Evolutionary conservation across 208 protist species (phyloP).

Genomic region (Trypanosoma theileri): DNA sequence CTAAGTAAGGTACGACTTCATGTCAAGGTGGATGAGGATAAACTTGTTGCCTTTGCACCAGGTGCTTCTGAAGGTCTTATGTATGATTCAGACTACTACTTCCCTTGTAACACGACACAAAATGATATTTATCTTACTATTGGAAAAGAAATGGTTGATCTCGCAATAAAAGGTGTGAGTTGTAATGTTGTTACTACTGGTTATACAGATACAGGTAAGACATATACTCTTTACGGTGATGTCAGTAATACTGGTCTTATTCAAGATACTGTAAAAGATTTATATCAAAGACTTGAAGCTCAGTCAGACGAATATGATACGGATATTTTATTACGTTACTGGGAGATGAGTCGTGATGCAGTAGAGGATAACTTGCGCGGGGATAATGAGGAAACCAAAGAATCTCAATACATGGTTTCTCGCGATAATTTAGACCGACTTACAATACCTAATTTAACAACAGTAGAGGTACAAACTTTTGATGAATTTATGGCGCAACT

Average conservation of each 20-base stretch:
- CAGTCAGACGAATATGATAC: constrained; percentile 48
- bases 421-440: constrained; percentile 70
- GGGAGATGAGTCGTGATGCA: constrained; percentile 83
- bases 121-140: constrained; percentile 78
- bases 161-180: constrained; percentile 77
- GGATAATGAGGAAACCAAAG: constrained; percentile 22
- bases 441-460: constrained; percentile 65
- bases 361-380: constrained; percentile 70
- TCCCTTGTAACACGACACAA: constrained; percentile 71
- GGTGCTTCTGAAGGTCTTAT: constrained; percentile 62
- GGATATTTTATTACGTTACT: constrained; percentile 74
- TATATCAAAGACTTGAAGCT: constrained; percentile 70
- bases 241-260: constrained; percentile 74
- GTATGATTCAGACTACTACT: constrained; percentile 92
- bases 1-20: constrained; percentile 48
- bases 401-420: constrained; percentile 44
- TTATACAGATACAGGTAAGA: constrained; percentile 81
- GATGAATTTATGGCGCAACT: constrained; percentile 71
- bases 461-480: constrained; percentile 56
- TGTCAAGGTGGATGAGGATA: constrained; percentile 68
- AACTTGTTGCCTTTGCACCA: constrained; percentile 78
- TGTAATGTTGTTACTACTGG: constrained; percentile 77
- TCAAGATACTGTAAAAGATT: constrained; percentile 73
- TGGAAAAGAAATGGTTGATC: constrained; percentile 84
- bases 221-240: constrained; percentile 86